Percentiles rank a stretch among this genome's conserved stretches.
Evolutionary conservation across 352 stramenopile genomes (phyloP).

Genomic region (Phytophthora colocasiae): DNA sequence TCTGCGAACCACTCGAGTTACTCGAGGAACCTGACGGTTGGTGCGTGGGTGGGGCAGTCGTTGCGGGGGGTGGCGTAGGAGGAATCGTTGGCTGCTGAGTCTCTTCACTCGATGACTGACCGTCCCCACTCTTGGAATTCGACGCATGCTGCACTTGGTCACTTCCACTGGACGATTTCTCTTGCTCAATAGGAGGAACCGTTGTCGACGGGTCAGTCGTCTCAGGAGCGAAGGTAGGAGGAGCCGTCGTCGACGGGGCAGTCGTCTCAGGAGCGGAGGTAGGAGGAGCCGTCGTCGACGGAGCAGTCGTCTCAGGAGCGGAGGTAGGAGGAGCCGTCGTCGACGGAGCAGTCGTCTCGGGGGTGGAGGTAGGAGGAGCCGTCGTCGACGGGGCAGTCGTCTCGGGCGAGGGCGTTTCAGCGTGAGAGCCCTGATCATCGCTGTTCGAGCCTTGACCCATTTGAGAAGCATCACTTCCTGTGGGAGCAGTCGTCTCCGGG

Average conservation of each 20-base stretch:
- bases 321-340: no score
- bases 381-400: no score
- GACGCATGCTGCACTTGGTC: background rate
- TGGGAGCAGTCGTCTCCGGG: conserved; percentile 6
- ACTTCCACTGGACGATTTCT: background rate
- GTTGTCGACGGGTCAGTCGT: background rate
- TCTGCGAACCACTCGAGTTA: background rate
- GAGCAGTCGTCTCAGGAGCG: no score
- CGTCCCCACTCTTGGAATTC: conserved; percentile 1
- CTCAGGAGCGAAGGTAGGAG: background rate
- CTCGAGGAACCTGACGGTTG: conserved; percentile 3
- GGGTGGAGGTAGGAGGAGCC: no score
- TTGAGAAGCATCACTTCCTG: background rate
- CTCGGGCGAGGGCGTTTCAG: no score
- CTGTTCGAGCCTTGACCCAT: background rate
- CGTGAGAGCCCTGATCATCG: no score
- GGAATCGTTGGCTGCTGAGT: background rate
- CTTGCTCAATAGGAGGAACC: background rate
- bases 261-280: background rate
- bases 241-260: background rate
- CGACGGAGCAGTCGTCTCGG: no score
- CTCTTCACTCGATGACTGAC: background rate
- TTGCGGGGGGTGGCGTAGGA: conserved; percentile 4
- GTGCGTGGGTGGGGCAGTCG: conserved; percentile 1
- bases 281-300: no score